Evolutionary conservation across 257 asterid species (phyloP), one percentile per base, ranked within the genome.

Genomic region (Mentha longifolia): DNA sequence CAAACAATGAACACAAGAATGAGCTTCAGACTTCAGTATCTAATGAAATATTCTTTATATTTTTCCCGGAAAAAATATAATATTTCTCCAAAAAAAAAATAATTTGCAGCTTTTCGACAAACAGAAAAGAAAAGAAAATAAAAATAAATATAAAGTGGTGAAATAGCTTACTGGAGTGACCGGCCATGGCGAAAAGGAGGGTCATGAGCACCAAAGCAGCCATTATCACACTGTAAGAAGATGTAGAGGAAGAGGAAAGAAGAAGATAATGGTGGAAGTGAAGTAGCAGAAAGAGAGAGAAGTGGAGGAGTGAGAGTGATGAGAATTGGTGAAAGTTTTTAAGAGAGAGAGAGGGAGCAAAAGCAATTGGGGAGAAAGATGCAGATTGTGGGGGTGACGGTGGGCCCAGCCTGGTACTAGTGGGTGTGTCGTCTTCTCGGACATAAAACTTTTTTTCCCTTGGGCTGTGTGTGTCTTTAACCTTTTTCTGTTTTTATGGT

Each of bases 151-250:
- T 50, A 15, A 61, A 51, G 41, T 9, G 31, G 54, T 3, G 37
- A 50, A 41, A 16, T 43, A 49, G 69, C 89, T 82, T 88, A 89
- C 98, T 80, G 64, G 96, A 87, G 82, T 81, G 86, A 41, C 76
- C 82, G 76, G 92, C 86, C 92, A 86, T 86, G 84, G 94, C 79
- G 66, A 89, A 54, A 41, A 92, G 67, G 74, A 92, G 87, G 58
- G 85, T 30, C 46, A 74, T 47, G 56, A 77, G 58, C 51, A 80
- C 68, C 41, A 74, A 51, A 75, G 49, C 50, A 70, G 87, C 78
- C 95, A 89, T 66, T 30, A 11, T 0, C 7, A 63, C 7, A 35
- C 25, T 56, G 65, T 31, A 63, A 42, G 20, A 47, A 35, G 64
- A 16, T 45, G 70, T n/a, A 52, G 72, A 65, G 65, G 74, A 63